Evolutionary conservation across 2,329 filamentous ascomycete genomes (phyloP).

Genomic region (Blastomyces emzantsi): DNA sequence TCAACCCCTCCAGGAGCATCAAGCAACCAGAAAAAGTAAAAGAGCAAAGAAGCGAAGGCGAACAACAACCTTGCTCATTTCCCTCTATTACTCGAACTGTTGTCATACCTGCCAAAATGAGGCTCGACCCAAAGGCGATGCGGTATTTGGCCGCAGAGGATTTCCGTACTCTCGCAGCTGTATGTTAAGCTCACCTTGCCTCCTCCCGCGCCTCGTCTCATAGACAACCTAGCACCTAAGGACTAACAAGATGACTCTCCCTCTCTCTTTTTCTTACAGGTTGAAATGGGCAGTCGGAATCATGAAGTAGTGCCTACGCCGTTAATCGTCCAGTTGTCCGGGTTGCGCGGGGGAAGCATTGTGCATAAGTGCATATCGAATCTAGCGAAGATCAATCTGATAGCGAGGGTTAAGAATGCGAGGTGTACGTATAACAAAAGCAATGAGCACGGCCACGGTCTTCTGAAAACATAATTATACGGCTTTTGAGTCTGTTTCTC

Average conservation of each 20-base stretch:
- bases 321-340: constrained; percentile 74
- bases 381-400: constrained; percentile 84
- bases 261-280: constrained; percentile 43
- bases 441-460: not conserved
- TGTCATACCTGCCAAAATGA: constrained; percentile 52
- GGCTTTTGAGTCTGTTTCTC: not conserved
- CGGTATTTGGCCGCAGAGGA: constrained; percentile 88
- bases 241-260: not conserved
- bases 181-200: constrained; percentile 38
- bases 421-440: constrained; percentile 49
- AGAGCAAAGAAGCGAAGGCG: not conserved
- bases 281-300: constrained; percentile 89
- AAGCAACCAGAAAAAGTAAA: not conserved
- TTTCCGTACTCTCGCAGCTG: constrained; percentile 88
- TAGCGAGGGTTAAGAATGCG: constrained; percentile 87
- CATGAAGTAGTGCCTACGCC: constrained; percentile 93
- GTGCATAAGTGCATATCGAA: constrained; percentile 82
- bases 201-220: too few species aligned
- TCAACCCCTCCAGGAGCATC: constrained; percentile 9
- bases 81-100: not conserved
- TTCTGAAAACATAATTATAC: not conserved
- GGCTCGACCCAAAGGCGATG: constrained; percentile 86
- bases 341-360: constrained; percentile 65
- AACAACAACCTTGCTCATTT: not conserved
- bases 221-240: too few species aligned